Conservation (phyloP, 1,139 yeast genomes). For the Protomyces inouyei region DNA sequence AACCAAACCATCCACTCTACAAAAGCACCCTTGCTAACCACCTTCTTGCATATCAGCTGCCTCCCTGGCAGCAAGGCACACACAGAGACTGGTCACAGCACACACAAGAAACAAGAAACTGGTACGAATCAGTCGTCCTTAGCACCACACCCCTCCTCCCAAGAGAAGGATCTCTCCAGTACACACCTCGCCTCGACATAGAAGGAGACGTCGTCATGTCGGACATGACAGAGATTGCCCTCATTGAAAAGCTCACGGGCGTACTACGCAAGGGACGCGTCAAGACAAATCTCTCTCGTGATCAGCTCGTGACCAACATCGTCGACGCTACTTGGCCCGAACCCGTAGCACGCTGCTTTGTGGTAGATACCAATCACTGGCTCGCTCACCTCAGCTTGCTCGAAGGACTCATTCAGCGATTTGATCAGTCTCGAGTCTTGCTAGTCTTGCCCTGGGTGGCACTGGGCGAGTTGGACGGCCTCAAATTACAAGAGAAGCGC, state of each 20-base stretch:
- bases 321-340: background rate
- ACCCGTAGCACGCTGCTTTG: conserved; percentile 41
- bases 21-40: background rate
- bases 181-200: background rate
- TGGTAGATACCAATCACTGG: conserved; percentile 74
- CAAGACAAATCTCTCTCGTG: background rate
- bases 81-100: background rate
- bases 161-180: background rate
- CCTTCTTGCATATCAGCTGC: background rate
- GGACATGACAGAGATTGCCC: background rate
- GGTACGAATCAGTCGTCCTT: background rate
- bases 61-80: background rate
- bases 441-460: conserved; percentile 68
- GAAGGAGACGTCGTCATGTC: background rate
- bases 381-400: conserved; percentile 59
- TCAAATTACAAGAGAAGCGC: conserved; percentile 44
- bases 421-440: conserved; percentile 45
- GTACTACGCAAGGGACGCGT: background rate
- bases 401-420: conserved; percentile 47
- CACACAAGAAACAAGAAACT: background rate
- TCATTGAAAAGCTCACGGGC: background rate
- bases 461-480: conserved; percentile 71
- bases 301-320: background rate
- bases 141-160: background rate
- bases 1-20: background rate